phyloP scores from a whole-genome alignment of 2,329 filamentous ascomycete genomes.

The Talaromyces sp. region DNA sequence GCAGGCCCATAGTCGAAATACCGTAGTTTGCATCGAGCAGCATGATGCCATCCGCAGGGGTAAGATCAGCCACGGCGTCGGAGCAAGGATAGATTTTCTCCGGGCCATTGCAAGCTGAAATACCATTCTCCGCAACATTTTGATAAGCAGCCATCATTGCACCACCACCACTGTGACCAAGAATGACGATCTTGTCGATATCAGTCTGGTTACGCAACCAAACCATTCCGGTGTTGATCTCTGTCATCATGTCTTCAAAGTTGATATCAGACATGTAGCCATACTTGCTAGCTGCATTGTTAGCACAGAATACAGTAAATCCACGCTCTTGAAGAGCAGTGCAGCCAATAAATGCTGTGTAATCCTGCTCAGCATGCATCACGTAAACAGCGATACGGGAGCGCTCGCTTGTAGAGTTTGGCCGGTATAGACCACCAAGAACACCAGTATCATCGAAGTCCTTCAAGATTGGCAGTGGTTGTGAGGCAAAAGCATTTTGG shows the following conservation, averaged over 20 bases:
- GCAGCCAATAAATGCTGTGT: slow-evolving; percentile 18
- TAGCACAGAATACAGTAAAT: slow-evolving; percentile 19
- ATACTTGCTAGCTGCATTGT: slow-evolving; percentile 18
- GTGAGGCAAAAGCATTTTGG: not conserved
- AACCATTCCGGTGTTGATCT: slow-evolving; percentile 9
- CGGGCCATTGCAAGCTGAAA: slow-evolving; percentile 16
- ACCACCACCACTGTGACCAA: slow-evolving; percentile 51
- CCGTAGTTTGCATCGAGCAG: slow-evolving; percentile 21
- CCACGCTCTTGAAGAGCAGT: slow-evolving; percentile 16
- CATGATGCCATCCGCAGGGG: slow-evolving; percentile 18
- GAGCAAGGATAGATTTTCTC: slow-evolving; percentile 24
- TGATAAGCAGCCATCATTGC: slow-evolving; percentile 23
- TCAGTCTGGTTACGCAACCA: slow-evolving; percentile 29
- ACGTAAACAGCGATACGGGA: slow-evolving; percentile 17
- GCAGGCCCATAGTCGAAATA: slow-evolving; percentile 19
- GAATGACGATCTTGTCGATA: slow-evolving; percentile 50
- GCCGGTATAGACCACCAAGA: slow-evolving; percentile 17
- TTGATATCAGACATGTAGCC: slow-evolving; percentile 17
- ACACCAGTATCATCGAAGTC: slow-evolving; percentile 12
- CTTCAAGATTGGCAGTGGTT: not conserved
- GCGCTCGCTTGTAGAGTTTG: slow-evolving; percentile 1
- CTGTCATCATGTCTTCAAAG: slow-evolving; percentile 18
- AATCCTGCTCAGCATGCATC: slow-evolving; percentile 24
- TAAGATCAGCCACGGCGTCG: slow-evolving; percentile 9
- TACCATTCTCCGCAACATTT: slow-evolving; percentile 23